A percentile compares a stretch with the other conserved stretches of the same genome.
phyloP scores from a whole-genome alignment of 192 early-diverging fungal species.

The Coemansia sp. region DNA sequence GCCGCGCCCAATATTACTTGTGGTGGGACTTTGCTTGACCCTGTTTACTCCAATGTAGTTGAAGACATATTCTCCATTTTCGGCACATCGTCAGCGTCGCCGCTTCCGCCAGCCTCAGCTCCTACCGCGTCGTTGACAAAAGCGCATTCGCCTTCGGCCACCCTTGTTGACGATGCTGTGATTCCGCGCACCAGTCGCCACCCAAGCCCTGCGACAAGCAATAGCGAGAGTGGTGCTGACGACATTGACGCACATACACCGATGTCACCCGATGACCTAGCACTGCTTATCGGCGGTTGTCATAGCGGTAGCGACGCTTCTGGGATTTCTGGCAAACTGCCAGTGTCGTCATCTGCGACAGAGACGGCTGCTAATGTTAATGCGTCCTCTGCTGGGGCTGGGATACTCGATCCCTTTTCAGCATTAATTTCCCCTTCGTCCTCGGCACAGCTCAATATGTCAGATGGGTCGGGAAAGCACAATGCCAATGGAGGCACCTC shows the following conservation, averaged over 20 bases:
- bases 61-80: slow-evolving; percentile 30
- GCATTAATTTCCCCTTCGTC: slow-evolving; percentile 37
- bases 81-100: background rate
- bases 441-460: background rate
- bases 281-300: slow-evolving; percentile 21
- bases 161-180: slow-evolving; percentile 28
- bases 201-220: slow-evolving; percentile 35
- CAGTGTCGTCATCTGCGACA: background rate
- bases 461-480: background rate
- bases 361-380: too few species aligned
- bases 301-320: background rate
- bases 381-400: too few species aligned
- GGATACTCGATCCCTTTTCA: slow-evolving; percentile 27
- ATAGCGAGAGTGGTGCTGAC: slow-evolving; percentile 36
- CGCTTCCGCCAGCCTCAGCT: background rate
- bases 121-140: background rate
- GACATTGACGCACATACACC: slow-evolving; percentile 16
- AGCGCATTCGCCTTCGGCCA: slow-evolving; percentile 1
- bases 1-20: slow-evolving; percentile 3
- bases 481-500: background rate
- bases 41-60: slow-evolving; percentile 30
- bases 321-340: background rate
- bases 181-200: slow-evolving; percentile 38
- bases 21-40: slow-evolving; percentile 17
- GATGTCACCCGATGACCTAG: slow-evolving; percentile 21